A percentile compares a stretch with the other conserved stretches of the same genome.
Conservation (phyloP, 495 filamentous ascomycete species). For the Talaromyces ruber region DNA sequence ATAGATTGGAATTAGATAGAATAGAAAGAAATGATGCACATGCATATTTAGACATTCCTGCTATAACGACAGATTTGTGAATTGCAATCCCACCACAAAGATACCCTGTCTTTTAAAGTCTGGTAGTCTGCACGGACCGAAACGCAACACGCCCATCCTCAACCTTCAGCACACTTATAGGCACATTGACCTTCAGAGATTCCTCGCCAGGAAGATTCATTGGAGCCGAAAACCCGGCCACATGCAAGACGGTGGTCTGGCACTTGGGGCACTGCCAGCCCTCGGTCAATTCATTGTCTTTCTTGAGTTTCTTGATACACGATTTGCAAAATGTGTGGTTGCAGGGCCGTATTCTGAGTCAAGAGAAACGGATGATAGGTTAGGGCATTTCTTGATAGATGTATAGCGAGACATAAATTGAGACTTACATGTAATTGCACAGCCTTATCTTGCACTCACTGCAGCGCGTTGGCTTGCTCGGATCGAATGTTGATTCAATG, state of each 20-base stretch:
- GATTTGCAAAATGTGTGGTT: neutral
- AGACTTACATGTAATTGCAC: neutral
- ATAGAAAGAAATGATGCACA: neutral
- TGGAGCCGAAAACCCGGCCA: neutral
- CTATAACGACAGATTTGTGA: neutral
- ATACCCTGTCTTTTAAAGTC: neutral
- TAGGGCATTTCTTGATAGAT: too few species aligned
- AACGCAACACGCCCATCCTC: neutral
- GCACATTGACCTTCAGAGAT: neutral
- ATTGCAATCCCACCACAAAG: neutral
- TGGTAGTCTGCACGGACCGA: constrained; percentile 9
- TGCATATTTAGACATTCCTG: neutral
- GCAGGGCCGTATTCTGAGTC: neutral
- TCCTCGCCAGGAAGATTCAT: neutral
- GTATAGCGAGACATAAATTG: neutral
- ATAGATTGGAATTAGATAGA: neutral
- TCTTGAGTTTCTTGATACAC: neutral
- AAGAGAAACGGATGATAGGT: too few species aligned
- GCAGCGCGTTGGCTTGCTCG: too few species aligned
- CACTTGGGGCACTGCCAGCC: neutral
- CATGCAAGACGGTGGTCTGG: neutral
- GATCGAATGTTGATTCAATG: too few species aligned
- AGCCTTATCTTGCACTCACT: neutral
- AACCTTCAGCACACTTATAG: neutral
- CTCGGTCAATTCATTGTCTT: neutral